Evolutionary conservation across 73 alveolate genomes (phyloP).

Genomic region (Paramecium sonneborni): DNA sequence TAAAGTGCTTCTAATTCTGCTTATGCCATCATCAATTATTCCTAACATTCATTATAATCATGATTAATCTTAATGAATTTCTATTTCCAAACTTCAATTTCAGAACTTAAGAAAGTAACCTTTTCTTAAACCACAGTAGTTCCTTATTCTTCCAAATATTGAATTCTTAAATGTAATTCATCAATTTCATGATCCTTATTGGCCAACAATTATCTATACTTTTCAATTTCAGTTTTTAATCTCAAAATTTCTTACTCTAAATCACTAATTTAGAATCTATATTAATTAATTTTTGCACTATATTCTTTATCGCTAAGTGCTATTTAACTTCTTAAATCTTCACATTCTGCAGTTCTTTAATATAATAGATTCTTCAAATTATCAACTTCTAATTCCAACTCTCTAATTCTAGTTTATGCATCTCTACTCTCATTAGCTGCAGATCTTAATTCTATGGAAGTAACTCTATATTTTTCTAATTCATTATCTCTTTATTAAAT

Average conservation of each 20-base stretch:
- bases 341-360: constrained; percentile 37
- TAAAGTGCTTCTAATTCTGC: constrained; percentile 49
- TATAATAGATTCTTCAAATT: background rate
- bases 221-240: constrained; percentile 22
- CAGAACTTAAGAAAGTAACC: constrained; percentile 27
- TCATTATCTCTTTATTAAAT: background rate
- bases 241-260: background rate
- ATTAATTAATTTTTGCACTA: background rate
- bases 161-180: background rate
- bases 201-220: background rate
- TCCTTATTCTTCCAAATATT: constrained; percentile 49
- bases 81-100: constrained; percentile 50
- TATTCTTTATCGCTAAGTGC: background rate
- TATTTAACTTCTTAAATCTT: background rate
- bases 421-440: constrained; percentile 20
- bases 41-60: constrained; percentile 36
- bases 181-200: background rate
- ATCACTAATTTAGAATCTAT: constrained; percentile 32
- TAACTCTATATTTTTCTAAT: constrained; percentile 14
- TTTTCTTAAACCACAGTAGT: constrained; percentile 22
- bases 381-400: background rate
- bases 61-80: constrained; percentile 27
- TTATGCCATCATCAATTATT: constrained; percentile 43
- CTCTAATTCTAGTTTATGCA: background rate
- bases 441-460: background rate